A percentile compares a stretch with the other conserved stretches of the same genome.
Conservation (phyloP, 352 stramenopile genomes). For the Stramenopiles sp. region DNA sequence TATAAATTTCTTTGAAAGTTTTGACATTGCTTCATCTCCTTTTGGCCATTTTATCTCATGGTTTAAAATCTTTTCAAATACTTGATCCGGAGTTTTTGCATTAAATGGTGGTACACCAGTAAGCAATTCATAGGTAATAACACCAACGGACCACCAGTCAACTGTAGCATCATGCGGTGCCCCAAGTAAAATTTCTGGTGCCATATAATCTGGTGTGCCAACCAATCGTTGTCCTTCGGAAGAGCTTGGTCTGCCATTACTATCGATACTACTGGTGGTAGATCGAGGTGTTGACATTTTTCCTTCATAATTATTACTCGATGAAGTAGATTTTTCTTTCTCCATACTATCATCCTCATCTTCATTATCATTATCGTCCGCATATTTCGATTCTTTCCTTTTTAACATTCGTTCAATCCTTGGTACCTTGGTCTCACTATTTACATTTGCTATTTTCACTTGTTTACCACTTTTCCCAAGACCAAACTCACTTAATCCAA, state of each 20-base stretch:
- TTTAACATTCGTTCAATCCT: too few species aligned
- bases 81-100: constrained; percentile 54
- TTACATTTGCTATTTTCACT: background rate
- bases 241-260: too few species aligned
- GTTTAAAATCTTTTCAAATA: constrained; percentile 58
- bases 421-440: too few species aligned
- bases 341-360: too few species aligned
- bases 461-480: constrained; percentile 16
- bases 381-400: background rate
- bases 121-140: constrained; percentile 50
- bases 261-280: too few species aligned
- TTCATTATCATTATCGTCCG: background rate
- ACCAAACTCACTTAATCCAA: constrained; percentile 52
- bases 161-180: constrained; percentile 42
- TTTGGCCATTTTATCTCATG: constrained; percentile 57
- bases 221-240: background rate
- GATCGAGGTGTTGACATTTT: too few species aligned
- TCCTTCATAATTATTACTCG: too few species aligned
- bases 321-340: background rate
- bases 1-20: constrained; percentile 52
- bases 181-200: constrained; percentile 56
- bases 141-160: constrained; percentile 64
- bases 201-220: constrained; percentile 39
- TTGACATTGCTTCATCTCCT: constrained; percentile 53
- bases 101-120: constrained; percentile 65